Base-by-base conservation (phyloP, 371 early-diverging fungal genomes). In the Mucor plumbeus region DNA sequence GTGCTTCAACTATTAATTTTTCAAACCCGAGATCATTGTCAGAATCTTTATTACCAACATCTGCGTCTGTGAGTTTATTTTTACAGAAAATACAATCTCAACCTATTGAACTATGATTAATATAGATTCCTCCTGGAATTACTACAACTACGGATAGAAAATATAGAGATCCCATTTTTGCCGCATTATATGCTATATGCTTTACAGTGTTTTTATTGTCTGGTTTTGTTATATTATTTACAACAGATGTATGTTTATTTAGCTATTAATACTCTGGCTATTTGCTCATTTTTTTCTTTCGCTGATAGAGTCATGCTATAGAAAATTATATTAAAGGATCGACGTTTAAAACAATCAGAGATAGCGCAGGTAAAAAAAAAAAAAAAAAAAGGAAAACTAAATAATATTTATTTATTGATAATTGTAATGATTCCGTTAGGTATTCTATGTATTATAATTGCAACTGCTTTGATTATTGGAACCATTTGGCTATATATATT, bases 151-250 rank as follows among this genome's bases (percentile, higher is more conserved):
- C 26, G 21, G 72, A 83, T 38, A 79, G 83, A 54, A 85, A 86
- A 56, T 80, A 77, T 48, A 84, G 83, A 69, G 89, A 88, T 62
- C 85, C 87, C 0, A 58, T 83, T 19, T 88, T 88, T 70, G 85
- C 83, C 0, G 63, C 71, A 7, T 59, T 87, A 4, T 88, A 84
- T 58, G 41, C 74, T 7, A 36, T 82, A 7, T 72, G 75, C n/a
- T 38, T 86, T 14, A 33, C 68, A 7, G 59, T 74, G 4, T 86
- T 83, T 50, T 15, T 82, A 9, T 43, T 83, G 36, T 77, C 82
- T 9, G 87, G 87, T 6, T 63, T 85, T 34, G 73, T 85, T 14
- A 68, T 84, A 35, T 60, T 83, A 31, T 82, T 85, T 44, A 82
- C 85, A 11, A 86, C 89, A 3, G 83, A 80, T 59, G 89, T 84